Conservation (phyloP, 306 rosid genomes). For the Cicer yamashitae region DNA sequence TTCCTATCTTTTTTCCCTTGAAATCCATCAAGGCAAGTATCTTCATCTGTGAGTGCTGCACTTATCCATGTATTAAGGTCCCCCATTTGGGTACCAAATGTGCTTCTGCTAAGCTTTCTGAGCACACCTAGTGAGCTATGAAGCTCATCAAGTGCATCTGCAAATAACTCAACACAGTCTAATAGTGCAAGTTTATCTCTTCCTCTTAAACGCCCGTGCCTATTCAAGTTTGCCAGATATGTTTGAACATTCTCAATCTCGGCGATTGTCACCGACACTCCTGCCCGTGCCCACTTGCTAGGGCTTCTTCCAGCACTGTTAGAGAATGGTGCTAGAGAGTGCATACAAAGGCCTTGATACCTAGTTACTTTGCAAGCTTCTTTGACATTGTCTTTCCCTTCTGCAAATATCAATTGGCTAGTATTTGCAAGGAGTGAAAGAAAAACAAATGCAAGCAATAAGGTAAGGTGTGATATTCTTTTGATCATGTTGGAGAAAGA, state of each 20-base stretch:
- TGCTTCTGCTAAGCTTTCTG: conserved; percentile 57
- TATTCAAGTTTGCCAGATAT: conserved; percentile 47
- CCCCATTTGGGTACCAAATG: conserved; percentile 60
- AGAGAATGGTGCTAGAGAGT: conserved; percentile 59
- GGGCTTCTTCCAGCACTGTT: conserved; percentile 59
- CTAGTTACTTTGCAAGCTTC: conserved; percentile 70
- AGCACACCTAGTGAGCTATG: conserved; percentile 62
- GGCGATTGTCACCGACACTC: conserved; percentile 64
- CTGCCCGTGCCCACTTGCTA: conserved; percentile 68
- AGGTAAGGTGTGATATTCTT: conserved; percentile 13
- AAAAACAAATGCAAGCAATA: conserved; percentile 41
- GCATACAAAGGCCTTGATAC: conserved; percentile 58
- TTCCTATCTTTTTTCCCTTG: conserved; percentile 43
- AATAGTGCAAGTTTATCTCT: conserved; percentile 53
- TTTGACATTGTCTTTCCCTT: conserved; percentile 45
- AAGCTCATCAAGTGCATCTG: conserved; percentile 62
- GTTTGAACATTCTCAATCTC: conserved; percentile 53
- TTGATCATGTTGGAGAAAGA: conserved; percentile 38
- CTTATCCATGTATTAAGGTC: conserved; percentile 76
- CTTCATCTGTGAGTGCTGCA: conserved; percentile 65
- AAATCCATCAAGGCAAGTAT: conserved; percentile 71
- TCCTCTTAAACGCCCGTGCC: conserved; percentile 33
- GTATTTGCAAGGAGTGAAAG: conserved; percentile 36
- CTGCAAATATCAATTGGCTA: conserved; percentile 41
- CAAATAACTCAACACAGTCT: conserved; percentile 63